These are phyloP conservation scores for Suillus fuscotomentosus DNA, from an alignment of 768 basidiomycete genomes.

Conservation along the genomic window DNA sequence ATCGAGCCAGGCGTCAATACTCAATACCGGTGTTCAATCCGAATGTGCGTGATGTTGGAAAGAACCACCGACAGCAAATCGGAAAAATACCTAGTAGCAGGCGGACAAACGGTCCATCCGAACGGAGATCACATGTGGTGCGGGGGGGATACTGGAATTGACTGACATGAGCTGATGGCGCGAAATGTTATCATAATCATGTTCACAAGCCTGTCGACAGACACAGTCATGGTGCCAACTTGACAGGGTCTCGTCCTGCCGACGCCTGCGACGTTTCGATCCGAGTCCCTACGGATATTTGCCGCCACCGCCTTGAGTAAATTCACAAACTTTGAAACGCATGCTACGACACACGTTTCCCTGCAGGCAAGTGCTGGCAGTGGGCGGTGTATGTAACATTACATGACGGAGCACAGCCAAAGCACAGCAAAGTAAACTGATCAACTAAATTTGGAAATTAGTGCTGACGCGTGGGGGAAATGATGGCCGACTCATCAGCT, in stretches of 20 bases:
- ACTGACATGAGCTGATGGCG: not conserved
- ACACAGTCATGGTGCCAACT: too few species aligned
- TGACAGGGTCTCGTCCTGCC: not conserved
- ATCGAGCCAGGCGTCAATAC: slow-evolving; percentile 3
- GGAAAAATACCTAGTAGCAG: not conserved
- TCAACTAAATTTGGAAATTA: too few species aligned
- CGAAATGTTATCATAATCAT: not conserved
- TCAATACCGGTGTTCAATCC: not conserved
- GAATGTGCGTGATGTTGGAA: not conserved
- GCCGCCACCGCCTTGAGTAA: not conserved
- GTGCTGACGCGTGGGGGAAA: too few species aligned
- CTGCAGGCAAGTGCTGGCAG: not conserved
- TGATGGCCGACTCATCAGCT: too few species aligned
- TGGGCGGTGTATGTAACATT: not conserved
- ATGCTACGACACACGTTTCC: not conserved
- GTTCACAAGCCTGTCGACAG: not conserved
- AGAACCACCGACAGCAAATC: not conserved
- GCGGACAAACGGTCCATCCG: not conserved
- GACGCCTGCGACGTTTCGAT: not conserved
- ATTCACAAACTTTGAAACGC: not conserved
- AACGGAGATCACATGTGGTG: not conserved
- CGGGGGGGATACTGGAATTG: not conserved
- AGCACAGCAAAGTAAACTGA: not conserved
- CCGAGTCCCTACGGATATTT: not conserved
- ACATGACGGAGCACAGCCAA: not conserved